Conservation (phyloP, 345 rosid species). For the Acer saccharum region DNA sequence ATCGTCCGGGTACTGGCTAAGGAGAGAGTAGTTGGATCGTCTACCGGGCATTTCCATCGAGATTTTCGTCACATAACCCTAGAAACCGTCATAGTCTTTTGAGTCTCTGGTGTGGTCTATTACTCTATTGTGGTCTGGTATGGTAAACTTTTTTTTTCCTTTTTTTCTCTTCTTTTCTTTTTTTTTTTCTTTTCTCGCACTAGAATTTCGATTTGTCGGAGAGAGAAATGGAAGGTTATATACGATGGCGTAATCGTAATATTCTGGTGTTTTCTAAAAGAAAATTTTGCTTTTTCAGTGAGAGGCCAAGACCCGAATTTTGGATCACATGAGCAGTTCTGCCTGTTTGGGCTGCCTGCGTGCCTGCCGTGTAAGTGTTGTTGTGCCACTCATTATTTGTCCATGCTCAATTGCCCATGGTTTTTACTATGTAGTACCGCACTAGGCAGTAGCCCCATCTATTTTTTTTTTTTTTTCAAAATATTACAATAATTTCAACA, state of each 20-base stretch:
- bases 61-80: conserved; percentile 33
- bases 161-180: conserved; percentile 35
- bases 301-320: conserved; percentile 3
- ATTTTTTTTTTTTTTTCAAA: too few species aligned
- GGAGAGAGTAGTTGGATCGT: conserved; percentile 86
- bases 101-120: conserved; percentile 7
- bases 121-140: neutral
- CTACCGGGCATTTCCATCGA: conserved; percentile 87
- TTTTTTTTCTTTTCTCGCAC: conserved; percentile 32
- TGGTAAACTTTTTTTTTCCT: neutral
- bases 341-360: neutral
- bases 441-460: too few species aligned
- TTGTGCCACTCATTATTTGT: too few species aligned
- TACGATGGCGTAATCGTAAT: conserved; percentile 35
- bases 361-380: too few species aligned
- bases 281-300: neutral
- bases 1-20: conserved; percentile 80
- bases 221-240: conserved; percentile 24
- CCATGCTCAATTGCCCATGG: too few species aligned
- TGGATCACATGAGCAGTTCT: neutral
- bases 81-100: conserved; percentile 56
- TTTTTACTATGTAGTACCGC: too few species aligned
- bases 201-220: conserved; percentile 34
- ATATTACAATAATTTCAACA: too few species aligned
- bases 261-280: neutral